Base-by-base conservation (phyloP, 2,329 filamentous ascomycete genomes). In the Hymenoscyphus linearis region DNA sequence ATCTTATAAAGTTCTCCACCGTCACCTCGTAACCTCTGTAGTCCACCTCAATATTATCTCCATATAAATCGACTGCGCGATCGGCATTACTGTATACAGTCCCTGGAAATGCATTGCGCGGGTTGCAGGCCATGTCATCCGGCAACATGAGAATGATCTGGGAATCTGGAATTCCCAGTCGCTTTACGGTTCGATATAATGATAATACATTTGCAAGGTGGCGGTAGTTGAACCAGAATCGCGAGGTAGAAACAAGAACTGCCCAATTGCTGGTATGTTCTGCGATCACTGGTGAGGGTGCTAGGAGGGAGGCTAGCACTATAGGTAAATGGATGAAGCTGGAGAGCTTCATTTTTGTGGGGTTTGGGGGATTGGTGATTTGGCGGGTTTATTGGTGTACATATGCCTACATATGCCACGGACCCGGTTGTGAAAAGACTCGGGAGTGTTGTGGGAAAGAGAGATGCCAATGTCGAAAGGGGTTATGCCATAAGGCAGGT, bases 91-190 rank as follows among this genome's bases (percentile, higher is more conserved):
- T 97, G 82, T 98, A 99, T 34, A 99, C 95, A 58, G 93, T 97
- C 58, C 95, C 95, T 0, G 95, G 93, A 75, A 99, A 99, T 56
- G 93, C 92, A 75, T 99, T 99, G 71, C 95, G 91, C 35, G 95
- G 95, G 77, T 99, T 99, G 82, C 95, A 99, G 44, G 95, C 95
- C 91, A 99, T 98, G 79, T 99, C 95, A 75, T 99, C 95, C 25
- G 95, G 95, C n/a, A 99, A 85, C 93, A 99, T 98, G 68, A 99
- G 89, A 74, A 99, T 98, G 77, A 99, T 99, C 75, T 99, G 95
- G 57, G 91, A 96, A 77, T 99, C 95, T 37, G 95, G 95, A 63
- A 99, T 99, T 55, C 95, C 95, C 40, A 99, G 86, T 13, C 95
- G 90, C 79, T 99, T 99, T 65, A 99, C 95, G 61, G 95, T 99